Conservation (phyloP, 1,284 basidiomycete species). For the Boletus subluridellus region DNA sequence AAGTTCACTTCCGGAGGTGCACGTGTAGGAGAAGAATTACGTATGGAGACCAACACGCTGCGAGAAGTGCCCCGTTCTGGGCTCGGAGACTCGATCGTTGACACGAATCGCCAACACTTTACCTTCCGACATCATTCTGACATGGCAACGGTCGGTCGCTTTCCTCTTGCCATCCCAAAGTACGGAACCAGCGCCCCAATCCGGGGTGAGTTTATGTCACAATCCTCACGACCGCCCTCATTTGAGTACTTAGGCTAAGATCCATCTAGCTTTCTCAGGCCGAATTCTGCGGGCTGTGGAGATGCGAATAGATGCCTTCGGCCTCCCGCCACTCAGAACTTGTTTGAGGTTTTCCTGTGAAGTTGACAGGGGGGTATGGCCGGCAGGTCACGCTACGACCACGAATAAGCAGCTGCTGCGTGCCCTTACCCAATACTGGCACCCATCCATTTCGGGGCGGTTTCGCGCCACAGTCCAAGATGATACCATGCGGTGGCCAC, state of each 20-base stretch:
- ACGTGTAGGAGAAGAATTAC: conserved; percentile 29
- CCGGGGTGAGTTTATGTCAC: conserved; percentile 25
- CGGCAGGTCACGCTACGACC: conserved; percentile 12
- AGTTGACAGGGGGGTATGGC: conserved; percentile 19
- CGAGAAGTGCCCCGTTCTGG: conserved; percentile 24
- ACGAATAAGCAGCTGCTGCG: conserved; percentile 20
- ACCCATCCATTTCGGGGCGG: conserved; percentile 29
- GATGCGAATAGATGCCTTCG: conserved; percentile 29
- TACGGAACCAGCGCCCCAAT: conserved; percentile 15
- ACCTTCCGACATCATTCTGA: conserved; percentile 16
- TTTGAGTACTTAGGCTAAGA: conserved; percentile 17
- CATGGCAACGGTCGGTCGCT: conserved; percentile 27
- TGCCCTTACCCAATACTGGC: conserved; percentile 31
- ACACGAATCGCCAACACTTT: conserved; percentile 23
- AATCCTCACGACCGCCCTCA: conserved; percentile 9
- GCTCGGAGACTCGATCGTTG: conserved; percentile 27
- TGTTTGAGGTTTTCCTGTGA: conserved; percentile 22
- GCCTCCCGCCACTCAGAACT: conserved; percentile 12
- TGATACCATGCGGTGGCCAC: conserved; percentile 35
- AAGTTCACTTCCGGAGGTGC: conserved; percentile 25
- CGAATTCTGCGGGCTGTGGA: conserved; percentile 24
- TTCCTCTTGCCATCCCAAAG: conserved; percentile 5
- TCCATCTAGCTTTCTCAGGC: conserved; percentile 26
- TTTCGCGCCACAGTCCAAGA: conserved; percentile 32
- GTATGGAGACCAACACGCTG: conserved; percentile 25